Conservation (phyloP, 139 green algal species). For the Tetradesmus obliquus region DNA sequence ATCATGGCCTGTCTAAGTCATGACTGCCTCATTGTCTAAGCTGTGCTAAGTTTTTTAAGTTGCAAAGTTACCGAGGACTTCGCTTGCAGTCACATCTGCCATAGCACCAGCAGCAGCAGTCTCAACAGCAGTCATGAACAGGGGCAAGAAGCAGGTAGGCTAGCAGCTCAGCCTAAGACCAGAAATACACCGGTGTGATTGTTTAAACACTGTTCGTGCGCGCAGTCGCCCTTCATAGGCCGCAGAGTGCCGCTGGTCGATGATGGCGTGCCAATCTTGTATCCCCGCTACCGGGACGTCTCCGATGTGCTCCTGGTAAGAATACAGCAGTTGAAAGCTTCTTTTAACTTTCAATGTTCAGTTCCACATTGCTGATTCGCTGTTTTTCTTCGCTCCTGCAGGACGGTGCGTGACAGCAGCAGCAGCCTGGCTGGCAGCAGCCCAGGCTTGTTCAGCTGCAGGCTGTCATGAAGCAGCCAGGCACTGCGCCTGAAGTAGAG, state of each 20-base stretch:
- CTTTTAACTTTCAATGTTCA: no score
- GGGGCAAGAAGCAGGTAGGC: constrained; percentile 42
- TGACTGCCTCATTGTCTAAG: neutral
- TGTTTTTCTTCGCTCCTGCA: neutral
- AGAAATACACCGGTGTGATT: neutral
- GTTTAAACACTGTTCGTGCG: no score
- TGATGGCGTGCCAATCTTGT: constrained; percentile 48
- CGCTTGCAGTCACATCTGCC: neutral
- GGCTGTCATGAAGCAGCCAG: neutral
- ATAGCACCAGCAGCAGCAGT: constrained; percentile 19
- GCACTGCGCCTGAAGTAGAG: no score
- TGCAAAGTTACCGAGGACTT: neutral
- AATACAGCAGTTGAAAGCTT: neutral
- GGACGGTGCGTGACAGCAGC: constrained; percentile 9
- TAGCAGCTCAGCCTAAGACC: neutral
- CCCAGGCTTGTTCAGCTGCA: neutral
- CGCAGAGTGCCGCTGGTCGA: constrained; percentile 43
- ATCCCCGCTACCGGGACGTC: constrained; percentile 37
- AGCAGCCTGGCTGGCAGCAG: constrained; percentile 2
- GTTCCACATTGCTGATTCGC: neutral
- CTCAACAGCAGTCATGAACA: neutral
- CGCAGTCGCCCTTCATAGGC: constrained; percentile 44
- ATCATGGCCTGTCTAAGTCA: no score
- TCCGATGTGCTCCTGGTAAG: constrained; percentile 27
- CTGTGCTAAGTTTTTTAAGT: neutral